These are phyloP conservation scores for Trichosporon sp. DNA, from an alignment of 1,284 basidiomycete genomes.

Conservation along the genomic window DNA sequence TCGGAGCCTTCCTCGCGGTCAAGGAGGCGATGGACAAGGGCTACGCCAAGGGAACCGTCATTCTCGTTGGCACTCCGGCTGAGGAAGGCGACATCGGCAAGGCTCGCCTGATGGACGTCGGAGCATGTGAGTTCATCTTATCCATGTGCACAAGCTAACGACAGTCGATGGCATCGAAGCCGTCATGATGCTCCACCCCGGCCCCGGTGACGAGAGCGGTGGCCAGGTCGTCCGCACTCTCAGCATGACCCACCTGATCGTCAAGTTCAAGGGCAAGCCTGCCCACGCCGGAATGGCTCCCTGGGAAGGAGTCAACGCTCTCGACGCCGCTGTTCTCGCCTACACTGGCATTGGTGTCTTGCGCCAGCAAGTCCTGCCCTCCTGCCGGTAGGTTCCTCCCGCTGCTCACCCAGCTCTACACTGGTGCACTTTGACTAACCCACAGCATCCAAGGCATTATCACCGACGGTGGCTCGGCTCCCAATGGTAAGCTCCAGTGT, in stretches of 20 bases:
- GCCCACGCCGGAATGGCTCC: constrained; percentile 21
- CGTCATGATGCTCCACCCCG: constrained; percentile 10
- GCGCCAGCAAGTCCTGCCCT: constrained; percentile 41
- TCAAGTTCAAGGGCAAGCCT: constrained; percentile 18
- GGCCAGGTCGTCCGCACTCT: background rate
- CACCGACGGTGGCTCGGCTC: constrained; percentile 55
- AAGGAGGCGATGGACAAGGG: constrained; percentile 40
- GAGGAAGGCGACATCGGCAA: constrained; percentile 7
- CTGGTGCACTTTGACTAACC: background rate
- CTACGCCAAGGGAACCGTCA: constrained; percentile 62
- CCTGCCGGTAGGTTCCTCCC: background rate
- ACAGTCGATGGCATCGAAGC: constrained; percentile 28
- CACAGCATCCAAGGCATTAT: constrained; percentile 59
- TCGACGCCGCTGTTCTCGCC: constrained; percentile 49
- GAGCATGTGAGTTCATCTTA: constrained; percentile 8
- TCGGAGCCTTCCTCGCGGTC: constrained; percentile 37
- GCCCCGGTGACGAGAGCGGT: background rate
- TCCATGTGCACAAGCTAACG: background rate
- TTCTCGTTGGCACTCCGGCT: constrained; percentile 61
- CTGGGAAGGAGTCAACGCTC: constrained; percentile 47
- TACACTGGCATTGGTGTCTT: constrained; percentile 48
- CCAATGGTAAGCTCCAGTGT: constrained; percentile 16
- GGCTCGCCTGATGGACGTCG: constrained; percentile 53
- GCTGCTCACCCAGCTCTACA: too few relatives aligned
- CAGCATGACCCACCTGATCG: constrained; percentile 10